Conservation (phyloP, 805 yeast species). For the Ogataea ganodermae region DNA sequence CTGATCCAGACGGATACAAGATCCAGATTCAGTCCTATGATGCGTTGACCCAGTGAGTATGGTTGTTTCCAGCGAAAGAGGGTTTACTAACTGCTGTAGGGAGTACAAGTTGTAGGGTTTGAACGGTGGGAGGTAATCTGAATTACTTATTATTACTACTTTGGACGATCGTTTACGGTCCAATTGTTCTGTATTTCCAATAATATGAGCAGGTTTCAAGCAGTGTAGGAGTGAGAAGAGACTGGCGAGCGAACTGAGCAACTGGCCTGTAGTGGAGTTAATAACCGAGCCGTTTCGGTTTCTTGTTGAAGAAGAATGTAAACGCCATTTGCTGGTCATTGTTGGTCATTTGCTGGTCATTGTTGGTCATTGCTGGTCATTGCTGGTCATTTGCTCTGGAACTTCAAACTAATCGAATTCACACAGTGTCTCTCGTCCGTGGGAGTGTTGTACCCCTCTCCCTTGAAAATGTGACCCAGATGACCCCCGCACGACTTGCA, state of each 20-base stretch:
- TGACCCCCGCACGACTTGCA: conserved; percentile 92
- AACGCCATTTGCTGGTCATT: too few species aligned
- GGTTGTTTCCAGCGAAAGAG: neutral
- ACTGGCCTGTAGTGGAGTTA: too few species aligned
- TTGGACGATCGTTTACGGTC: too few species aligned
- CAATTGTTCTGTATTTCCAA: too few species aligned
- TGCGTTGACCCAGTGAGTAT: conserved; percentile 26
- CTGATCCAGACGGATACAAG: conserved; percentile 90
- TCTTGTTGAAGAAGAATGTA: too few species aligned
- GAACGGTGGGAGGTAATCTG: too few species aligned
- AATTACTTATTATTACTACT: too few species aligned
- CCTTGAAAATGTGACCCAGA: conserved; percentile 91
- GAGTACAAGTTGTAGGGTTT: conserved; percentile 14
- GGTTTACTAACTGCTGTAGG: conserved; percentile 12
- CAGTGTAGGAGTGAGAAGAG: neutral
- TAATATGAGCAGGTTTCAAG: neutral
- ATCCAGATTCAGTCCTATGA: conserved; percentile 58
- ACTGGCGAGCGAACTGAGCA: too few species aligned
- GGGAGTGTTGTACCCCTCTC: conserved; percentile 87
- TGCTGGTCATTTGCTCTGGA: conserved; percentile 30
- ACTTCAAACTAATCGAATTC: conserved; percentile 79
- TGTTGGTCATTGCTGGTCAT: too few species aligned
- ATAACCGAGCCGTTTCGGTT: too few species aligned
- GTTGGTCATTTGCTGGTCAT: too few species aligned
- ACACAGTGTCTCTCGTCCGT: conserved; percentile 95